Evolutionary conservation across 2,329 filamentous ascomycete genomes (phyloP).

Genomic region (Exophiala phaeomuriformis): DNA sequence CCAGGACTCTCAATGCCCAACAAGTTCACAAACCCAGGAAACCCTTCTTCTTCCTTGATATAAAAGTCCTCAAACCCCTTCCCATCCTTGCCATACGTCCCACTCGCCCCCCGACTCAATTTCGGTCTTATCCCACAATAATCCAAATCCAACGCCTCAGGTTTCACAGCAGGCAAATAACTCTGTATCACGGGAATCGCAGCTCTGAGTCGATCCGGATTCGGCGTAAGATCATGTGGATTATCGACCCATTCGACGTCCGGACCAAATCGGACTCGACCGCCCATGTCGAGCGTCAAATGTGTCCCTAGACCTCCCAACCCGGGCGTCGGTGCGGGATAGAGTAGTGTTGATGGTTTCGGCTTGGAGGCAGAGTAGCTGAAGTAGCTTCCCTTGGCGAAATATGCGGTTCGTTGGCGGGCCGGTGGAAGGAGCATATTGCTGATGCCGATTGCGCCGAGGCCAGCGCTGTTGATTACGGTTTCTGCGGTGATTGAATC

Average conservation of each 20-base stretch:
- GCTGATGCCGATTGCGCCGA: slow-evolving; percentile 66
- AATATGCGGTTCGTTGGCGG: slow-evolving; percentile 58
- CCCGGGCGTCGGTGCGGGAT: slow-evolving; percentile 77
- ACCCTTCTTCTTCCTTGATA: slow-evolving; percentile 68
- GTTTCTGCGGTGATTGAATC: slow-evolving; percentile 62
- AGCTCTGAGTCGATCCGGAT: slow-evolving; percentile 52
- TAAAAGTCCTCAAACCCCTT: slow-evolving; percentile 78
- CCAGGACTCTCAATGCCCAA: slow-evolving; percentile 91
- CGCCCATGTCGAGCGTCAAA: slow-evolving; percentile 79
- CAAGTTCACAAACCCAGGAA: slow-evolving; percentile 76
- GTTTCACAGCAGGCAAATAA: slow-evolving; percentile 71
- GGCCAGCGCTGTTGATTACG: slow-evolving; percentile 77
- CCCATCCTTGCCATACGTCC: slow-evolving; percentile 44
- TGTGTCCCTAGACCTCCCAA: slow-evolving; percentile 88
- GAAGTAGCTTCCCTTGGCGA: slow-evolving; percentile 94
- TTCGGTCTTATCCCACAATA: slow-evolving; percentile 93
- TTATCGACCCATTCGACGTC: slow-evolving; percentile 89
- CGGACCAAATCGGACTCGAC: slow-evolving; percentile 81
- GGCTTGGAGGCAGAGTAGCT: slow-evolving; percentile 64
- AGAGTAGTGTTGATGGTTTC: slow-evolving; percentile 65
- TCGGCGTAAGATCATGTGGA: slow-evolving; percentile 63
- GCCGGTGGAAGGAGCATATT: slow-evolving; percentile 67
- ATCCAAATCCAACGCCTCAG: slow-evolving; percentile 61
- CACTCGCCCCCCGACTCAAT: slow-evolving; percentile 55
- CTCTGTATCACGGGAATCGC: slow-evolving; percentile 67